Conservation (phyloP, 768 basidiomycete genomes). For the Mrakia hoshinonis region DNA sequence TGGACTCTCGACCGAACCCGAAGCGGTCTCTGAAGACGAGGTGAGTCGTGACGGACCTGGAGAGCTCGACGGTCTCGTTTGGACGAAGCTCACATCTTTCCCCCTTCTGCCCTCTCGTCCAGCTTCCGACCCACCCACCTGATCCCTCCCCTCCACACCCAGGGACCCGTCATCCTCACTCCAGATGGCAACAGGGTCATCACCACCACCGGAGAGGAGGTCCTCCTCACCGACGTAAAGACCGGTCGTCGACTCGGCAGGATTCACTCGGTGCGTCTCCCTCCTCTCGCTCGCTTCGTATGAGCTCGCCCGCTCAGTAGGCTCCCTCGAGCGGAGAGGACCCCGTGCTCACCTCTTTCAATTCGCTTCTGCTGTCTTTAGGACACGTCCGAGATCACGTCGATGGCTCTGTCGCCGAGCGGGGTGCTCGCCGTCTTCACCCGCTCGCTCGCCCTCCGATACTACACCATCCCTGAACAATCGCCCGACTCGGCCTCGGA, state of each 20-base stretch:
- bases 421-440: constrained; percentile 62
- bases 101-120: neutral
- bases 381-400: constrained; percentile 77
- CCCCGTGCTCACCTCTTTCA: neutral
- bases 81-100: neutral
- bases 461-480: constrained; percentile 63
- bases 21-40: constrained; percentile 20
- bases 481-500: constrained; percentile 27
- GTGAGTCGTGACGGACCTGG: neutral
- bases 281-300: constrained; percentile 15
- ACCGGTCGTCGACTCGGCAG: constrained; percentile 67
- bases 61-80: neutral
- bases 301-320: neutral
- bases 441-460: constrained; percentile 65
- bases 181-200: constrained; percentile 68
- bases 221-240: constrained; percentile 69
- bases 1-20: constrained; percentile 16
- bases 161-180: constrained; percentile 73
- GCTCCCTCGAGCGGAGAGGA: neutral
- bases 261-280: constrained; percentile 55
- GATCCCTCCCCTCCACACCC: constrained; percentile 67
- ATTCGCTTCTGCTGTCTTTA: no score
- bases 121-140: constrained; percentile 27
- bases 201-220: constrained; percentile 79
- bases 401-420: constrained; percentile 71